Percentiles rank a stretch among this genome's conserved stretches.
phyloP scores from a whole-genome alignment of 805 yeast genomes.

The Yamadazyma ubonensis region DNA sequence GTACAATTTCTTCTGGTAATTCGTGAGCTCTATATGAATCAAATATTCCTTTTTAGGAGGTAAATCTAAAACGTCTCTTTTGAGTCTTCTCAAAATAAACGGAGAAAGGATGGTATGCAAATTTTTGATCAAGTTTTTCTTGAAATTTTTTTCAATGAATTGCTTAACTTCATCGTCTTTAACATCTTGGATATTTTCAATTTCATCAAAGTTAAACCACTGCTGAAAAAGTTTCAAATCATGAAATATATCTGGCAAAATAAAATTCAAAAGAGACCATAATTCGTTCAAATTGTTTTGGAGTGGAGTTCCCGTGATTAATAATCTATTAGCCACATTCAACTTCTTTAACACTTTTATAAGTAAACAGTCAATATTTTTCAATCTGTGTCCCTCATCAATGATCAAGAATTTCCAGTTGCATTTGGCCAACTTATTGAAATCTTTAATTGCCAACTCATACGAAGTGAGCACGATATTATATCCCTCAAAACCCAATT shows the following conservation, averaged over 20 bases:
- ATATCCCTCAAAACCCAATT: constrained; percentile 15
- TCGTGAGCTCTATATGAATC: constrained; percentile 67
- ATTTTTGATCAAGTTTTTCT: constrained; percentile 60
- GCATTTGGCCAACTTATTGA: constrained; percentile 37
- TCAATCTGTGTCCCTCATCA: constrained; percentile 94
- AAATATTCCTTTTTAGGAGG: constrained; percentile 92
- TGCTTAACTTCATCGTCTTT: constrained; percentile 40
- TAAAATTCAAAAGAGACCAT: constrained; percentile 89
- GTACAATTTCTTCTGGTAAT: constrained; percentile 64
- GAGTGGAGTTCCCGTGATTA: constrained; percentile 94
- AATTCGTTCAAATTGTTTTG: constrained; percentile 88
- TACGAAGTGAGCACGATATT: constrained; percentile 77
- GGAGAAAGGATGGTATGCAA: constrained; percentile 89
- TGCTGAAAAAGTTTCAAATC: constrained; percentile 86
- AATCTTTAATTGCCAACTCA: constrained; percentile 75
- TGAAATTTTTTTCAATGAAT: constrained; percentile 55
- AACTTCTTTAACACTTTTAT: constrained; percentile 70
- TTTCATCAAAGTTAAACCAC: constrained; percentile 85
- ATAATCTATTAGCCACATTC: constrained; percentile 65
- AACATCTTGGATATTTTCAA: constrained; percentile 35
- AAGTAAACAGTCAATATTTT: constrained; percentile 76
- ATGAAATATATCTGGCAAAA: constrained; percentile 88
- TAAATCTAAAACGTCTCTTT: constrained; percentile 66
- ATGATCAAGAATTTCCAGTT: constrained; percentile 85
- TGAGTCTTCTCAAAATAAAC: constrained; percentile 78